Conservation (phyloP, 495 filamentous ascomycete genomes). For the Penicillium lagena region DNA sequence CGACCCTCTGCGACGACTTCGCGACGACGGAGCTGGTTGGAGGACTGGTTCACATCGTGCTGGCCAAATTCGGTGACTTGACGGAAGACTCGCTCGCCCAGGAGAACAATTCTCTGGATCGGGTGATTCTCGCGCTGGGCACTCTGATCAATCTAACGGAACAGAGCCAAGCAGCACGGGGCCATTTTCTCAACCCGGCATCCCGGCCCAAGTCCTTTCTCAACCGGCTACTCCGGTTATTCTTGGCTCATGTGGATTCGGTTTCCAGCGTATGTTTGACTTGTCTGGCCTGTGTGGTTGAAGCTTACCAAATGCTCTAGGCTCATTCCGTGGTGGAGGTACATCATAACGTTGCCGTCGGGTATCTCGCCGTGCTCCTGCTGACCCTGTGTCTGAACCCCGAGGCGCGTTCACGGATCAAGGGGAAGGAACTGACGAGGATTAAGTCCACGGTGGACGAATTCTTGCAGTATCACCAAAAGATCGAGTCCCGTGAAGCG, state of each 20-base stretch:
- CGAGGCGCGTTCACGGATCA: constrained; percentile 45
- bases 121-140: constrained; percentile 72
- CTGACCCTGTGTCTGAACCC: constrained; percentile 66
- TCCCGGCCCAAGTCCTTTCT: constrained; percentile 23
- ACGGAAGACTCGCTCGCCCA: constrained; percentile 35
- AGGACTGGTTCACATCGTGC: constrained; percentile 47
- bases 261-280: constrained; percentile 40
- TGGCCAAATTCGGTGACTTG: constrained; percentile 30
- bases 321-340: constrained; percentile 78
- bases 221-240: constrained; percentile 37
- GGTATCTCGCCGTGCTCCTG: constrained; percentile 82
- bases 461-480: constrained; percentile 72
- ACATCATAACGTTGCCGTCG: constrained; percentile 81
- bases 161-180: constrained; percentile 52
- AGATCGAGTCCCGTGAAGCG: constrained; percentile 51
- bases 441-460: constrained; percentile 78
- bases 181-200: constrained; percentile 24
- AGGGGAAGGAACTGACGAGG: constrained; percentile 46
- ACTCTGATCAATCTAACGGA: constrained; percentile 88
- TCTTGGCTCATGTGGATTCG: constrained; percentile 29
- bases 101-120: constrained; percentile 52
- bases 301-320: constrained; percentile 32
- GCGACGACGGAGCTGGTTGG: constrained; percentile 49
- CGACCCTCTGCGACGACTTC: constrained; percentile 59
- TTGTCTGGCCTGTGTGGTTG: not conserved